Percentiles rank a stretch among this genome's conserved stretches.
Conservation (phyloP, 495 filamentous ascomycete species). For the Penicillium dipodomyicola region DNA sequence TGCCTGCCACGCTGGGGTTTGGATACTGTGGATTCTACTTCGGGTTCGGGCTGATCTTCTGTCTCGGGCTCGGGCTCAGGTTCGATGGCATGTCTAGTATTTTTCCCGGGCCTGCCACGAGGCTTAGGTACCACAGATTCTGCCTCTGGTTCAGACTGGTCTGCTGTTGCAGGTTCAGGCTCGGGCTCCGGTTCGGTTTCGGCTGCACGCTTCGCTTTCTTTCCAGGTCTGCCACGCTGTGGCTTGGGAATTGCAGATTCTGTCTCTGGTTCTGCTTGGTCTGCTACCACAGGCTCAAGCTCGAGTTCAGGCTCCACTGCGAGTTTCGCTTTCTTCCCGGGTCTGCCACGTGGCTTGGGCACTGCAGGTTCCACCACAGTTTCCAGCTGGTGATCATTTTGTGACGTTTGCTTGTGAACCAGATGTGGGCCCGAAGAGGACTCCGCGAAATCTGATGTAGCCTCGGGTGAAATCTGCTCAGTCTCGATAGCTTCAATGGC, state of each 20-base stretch:
- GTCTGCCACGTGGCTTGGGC: constrained; percentile 9
- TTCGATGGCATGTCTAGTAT: constrained; percentile 4
- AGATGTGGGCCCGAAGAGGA: constrained; percentile 7
- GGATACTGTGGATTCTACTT: constrained; percentile 1
- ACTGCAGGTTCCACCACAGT: constrained; percentile 12
- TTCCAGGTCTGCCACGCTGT: constrained; percentile 5
- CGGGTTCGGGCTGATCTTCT: constrained; percentile 9
- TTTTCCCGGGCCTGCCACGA: constrained; percentile 7
- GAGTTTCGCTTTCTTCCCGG: constrained; percentile 4
- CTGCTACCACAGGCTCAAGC: neutral
- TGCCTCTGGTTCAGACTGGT: neutral
- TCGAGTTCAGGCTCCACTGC: constrained; percentile 11
- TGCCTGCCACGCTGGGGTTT: constrained; percentile 7
- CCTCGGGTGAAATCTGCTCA: neutral
- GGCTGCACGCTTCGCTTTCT: constrained; percentile 3
- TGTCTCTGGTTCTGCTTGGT: neutral
- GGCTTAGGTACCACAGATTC: neutral
- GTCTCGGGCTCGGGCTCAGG: constrained; percentile 8
- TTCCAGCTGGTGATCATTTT: constrained; percentile 13
- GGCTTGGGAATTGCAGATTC: constrained; percentile 10
- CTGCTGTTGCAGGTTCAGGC: neutral
- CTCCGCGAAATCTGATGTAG: constrained; percentile 8
- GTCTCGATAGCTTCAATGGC: neutral
- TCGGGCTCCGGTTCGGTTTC: constrained; percentile 11
- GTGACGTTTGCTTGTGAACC: constrained; percentile 7